Evolutionary conservation across 164 flowering plant species (phyloP).

Genomic region (Chimonanthus praecox): DNA sequence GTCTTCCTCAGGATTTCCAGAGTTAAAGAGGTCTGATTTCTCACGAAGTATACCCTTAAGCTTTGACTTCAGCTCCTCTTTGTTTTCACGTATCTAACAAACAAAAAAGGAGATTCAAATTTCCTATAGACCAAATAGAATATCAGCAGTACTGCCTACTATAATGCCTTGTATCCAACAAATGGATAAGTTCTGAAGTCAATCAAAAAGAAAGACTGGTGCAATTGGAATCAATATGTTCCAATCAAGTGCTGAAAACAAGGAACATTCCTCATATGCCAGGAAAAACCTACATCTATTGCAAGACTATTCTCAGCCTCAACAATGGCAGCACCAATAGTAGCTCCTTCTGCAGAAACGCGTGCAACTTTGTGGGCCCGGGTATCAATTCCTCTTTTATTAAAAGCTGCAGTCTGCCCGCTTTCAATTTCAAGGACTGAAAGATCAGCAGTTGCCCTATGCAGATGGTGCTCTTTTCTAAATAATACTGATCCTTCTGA

Average conservation of each 20-base stretch:
- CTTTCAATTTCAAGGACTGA: constrained; percentile 21
- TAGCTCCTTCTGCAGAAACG: constrained; percentile 44
- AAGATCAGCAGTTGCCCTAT: constrained; percentile 8
- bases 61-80: constrained; percentile 78
- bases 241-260: not conserved
- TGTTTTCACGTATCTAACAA: constrained; percentile 55
- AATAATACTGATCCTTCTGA: not conserved
- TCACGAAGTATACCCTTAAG: constrained; percentile 74
- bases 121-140: not conserved
- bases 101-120: not conserved
- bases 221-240: constrained; percentile 13
- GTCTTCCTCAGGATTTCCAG: constrained; percentile 67
- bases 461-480: not conserved
- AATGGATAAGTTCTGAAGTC: constrained; percentile 7
- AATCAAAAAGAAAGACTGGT: not conserved
- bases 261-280: constrained; percentile 17
- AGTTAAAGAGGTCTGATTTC: constrained; percentile 71
- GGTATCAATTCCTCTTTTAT: constrained; percentile 22
- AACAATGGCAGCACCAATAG: constrained; percentile 93
- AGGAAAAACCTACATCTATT: constrained; percentile 53
- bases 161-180: constrained; percentile 17
- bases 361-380: constrained; percentile 53
- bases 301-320: constrained; percentile 84
- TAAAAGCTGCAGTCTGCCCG: constrained; percentile 17
- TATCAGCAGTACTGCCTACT: not conserved